Base-by-base conservation (phyloP, 2,329 filamentous ascomycete species). In the Epichloe baconii region DNA sequence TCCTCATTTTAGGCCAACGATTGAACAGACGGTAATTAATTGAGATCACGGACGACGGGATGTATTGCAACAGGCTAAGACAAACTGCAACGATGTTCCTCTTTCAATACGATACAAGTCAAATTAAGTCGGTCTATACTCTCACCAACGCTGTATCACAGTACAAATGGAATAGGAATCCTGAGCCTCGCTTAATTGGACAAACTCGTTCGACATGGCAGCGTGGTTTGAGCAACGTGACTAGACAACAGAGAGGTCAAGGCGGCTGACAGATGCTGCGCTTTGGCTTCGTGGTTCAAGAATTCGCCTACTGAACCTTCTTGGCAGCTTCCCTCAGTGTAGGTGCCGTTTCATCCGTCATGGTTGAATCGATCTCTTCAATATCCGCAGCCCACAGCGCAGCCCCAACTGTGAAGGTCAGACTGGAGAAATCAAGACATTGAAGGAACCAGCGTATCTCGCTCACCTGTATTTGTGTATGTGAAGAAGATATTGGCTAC, bases 311-410 rank as follows among this genome's bases (percentile, higher is more conserved):
- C 26, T 53, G 71, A 54, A 68, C 70, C 55, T 76, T 72, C 58
- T 72, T 71, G 35, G 72, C 75, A 42, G 70, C 66, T 56, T 76
- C 72, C 44, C 73, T 68, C 43, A 79, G 62, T 14, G 62, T 66
- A 1, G 76, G 75, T n/a, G 75, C 75, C 14, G 75, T 78, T 54
- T 70, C 67, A 49, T 69, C 62, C 10, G 70, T 69, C 73, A 78
- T 77, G 41, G 67, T 64, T 10, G 67, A 72, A 51, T 71, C 69
- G 58, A 74, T 73, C 31, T 68, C 65, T 66, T 94, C 88, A 53
- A 94, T 79, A 65, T 94, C 89, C 17, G 88, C 86, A 41, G 91
- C 90, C 89, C 89, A 96, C n/a, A 97, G 71, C 7, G 91, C 91
- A 50, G 90, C 91, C 7, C 89, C 91, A 53, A 95, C 88, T 82